A percentile compares a stretch with the other conserved stretches of the same genome.
Evolutionary conservation across 352 stramenopile genomes (phyloP).

Genomic region (Pythium pectinolyticum): DNA sequence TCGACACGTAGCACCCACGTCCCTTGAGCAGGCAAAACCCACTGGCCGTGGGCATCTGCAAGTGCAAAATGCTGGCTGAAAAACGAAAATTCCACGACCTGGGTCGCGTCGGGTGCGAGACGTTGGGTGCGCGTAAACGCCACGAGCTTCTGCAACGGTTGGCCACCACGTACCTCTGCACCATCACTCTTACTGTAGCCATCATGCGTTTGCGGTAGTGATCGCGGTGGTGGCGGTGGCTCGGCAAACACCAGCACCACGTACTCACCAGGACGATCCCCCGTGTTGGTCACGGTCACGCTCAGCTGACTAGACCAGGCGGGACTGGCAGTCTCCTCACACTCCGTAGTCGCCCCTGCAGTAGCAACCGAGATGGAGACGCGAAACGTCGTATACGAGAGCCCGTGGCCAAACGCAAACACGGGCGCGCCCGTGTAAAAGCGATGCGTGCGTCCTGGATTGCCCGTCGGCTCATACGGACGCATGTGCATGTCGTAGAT

Average conservation of each 20-base stretch:
- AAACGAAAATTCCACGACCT: slow-evolving; percentile 37
- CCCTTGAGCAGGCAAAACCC: slow-evolving; percentile 34
- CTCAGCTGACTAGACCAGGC: slow-evolving; percentile 25
- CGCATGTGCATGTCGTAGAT: slow-evolving; percentile 89
- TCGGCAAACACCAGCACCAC: slow-evolving; percentile 33
- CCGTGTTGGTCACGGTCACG: slow-evolving; percentile 50
- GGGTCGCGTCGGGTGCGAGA: slow-evolving; percentile 21
- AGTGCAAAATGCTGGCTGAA: slow-evolving; percentile 39
- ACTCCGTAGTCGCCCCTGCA: too few relatives aligned
- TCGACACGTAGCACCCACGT: slow-evolving; percentile 36
- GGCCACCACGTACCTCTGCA: slow-evolving; percentile 33
- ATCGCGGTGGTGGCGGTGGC: slow-evolving; percentile 19
- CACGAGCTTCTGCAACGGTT: slow-evolving; percentile 50
- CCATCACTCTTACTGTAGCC: too few relatives aligned
- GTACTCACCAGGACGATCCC: slow-evolving; percentile 40
- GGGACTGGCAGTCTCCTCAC: too few relatives aligned
- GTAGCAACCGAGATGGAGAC: slow-evolving; percentile 20
- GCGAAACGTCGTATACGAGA: slow-evolving; percentile 79
- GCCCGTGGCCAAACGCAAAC: slow-evolving; percentile 72
- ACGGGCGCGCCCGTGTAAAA: slow-evolving; percentile 74
- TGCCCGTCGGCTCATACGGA: slow-evolving; percentile 47
- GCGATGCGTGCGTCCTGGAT: slow-evolving; percentile 81
- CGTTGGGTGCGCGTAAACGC: slow-evolving; percentile 55
- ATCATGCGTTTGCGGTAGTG: background rate
- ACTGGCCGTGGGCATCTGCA: slow-evolving; percentile 38